Percentiles rank a stretch among this genome's conserved stretches.
Evolutionary conservation across 176 grass and related monocot species (phyloP).

Genomic region (Themeda triandra): DNA sequence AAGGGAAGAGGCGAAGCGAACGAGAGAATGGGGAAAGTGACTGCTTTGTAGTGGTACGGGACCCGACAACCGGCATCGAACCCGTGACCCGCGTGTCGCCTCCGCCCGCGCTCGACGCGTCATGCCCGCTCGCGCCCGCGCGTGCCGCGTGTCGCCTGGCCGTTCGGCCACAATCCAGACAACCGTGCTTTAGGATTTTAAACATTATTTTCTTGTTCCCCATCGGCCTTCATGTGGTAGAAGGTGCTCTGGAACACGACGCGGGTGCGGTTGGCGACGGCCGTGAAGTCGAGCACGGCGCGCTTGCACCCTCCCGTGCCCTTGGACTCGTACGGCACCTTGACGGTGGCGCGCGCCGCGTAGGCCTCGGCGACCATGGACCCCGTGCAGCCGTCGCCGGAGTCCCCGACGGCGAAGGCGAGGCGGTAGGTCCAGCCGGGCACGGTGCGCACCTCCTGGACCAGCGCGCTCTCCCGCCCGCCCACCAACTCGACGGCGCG

Average conservation of each 20-base stretch:
- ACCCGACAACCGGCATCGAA: no score
- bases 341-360: conserved; percentile 46
- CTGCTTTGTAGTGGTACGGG: no score
- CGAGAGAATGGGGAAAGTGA: no score
- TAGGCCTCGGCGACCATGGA: conserved; percentile 75
- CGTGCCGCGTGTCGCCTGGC: no score
- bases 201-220: no score
- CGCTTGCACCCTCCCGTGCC: conserved; percentile 70
- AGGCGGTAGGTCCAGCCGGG: conserved; percentile 60
- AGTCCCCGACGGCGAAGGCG: conserved; percentile 74
- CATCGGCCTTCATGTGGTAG: conserved; percentile 83
- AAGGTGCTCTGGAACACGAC: conserved; percentile 79
- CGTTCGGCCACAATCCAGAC: no score
- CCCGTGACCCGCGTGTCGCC: no score
- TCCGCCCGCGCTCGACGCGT: no score
- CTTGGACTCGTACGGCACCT: conserved; percentile 72
- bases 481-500: conserved; percentile 88
- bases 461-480: conserved; percentile 75
- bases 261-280: conserved; percentile 39
- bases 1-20: no score
- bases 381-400: conserved; percentile 52
- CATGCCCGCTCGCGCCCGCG: no score
- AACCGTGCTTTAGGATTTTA: no score
- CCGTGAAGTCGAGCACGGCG: conserved; percentile 67
- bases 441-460: conserved; percentile 67